Evolutionary conservation across 805 yeast species (phyloP), one percentile per base, ranked within the genome.

Genomic region (Candida succiphila): DNA sequence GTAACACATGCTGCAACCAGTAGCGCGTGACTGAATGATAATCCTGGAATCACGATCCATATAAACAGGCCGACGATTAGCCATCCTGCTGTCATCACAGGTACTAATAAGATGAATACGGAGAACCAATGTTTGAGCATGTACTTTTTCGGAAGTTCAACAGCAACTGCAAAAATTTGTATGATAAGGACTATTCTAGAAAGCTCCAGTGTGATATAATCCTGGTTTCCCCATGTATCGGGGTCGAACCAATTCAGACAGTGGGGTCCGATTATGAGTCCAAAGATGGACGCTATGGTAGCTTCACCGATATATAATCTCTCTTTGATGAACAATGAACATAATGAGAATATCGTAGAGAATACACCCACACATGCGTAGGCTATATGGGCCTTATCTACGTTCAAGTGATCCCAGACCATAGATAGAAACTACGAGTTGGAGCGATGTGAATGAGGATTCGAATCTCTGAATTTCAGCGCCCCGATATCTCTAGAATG

Each of bases 71-170:
- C 82, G 18, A 76, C 74, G 5, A 74, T 57, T 10, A 80, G 49
- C 82, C 85, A 79, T 37, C 85, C 85, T 23, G 63, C 55, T 4
- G 81, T 73, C 88, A 80, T 79, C 14, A 76, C 80, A 1, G 83
- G 83, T 10, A 76, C 56, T 32, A 79, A 58, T 38, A 79, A 64
- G 27, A 77, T 56, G n/a, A 68, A 52, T 24, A 79, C 68, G 13
- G 78, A 67, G 18, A 55, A 41, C 76, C 80, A 75, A 43, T 75
- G 77, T 34, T 67, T 67, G 44, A 64, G 60, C 60, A 78, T 65
- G 44, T 79, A 79, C 44, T 74, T 74, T 31, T 75, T 67, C 7
- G 88, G 88, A 37, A 79, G 62, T 52, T 79, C 85, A 23, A 78
- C 83, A 3, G 85, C 79, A 25, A 77, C 82, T 2, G 84, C 75